Evolutionary conservation across 2,329 filamentous ascomycete species (phyloP).

Genomic region (Penicillium thymicola): DNA sequence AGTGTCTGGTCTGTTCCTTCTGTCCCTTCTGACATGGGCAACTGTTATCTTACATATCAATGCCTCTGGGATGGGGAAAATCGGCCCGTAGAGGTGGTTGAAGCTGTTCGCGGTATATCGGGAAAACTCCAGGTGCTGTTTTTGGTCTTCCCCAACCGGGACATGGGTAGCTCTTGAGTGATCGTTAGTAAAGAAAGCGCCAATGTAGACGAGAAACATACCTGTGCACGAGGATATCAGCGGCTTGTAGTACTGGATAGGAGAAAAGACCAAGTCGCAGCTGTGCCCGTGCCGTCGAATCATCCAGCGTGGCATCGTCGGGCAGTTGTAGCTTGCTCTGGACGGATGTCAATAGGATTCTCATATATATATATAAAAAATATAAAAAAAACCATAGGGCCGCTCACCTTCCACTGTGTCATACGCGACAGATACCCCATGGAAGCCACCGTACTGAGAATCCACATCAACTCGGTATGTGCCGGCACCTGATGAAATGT

Average conservation of each 20-base stretch:
- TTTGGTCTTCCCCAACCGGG: conserved; percentile 93
- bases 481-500: conserved; percentile 57
- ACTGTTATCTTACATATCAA: conserved; percentile 60
- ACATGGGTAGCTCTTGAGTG: conserved; percentile 78
- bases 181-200: conserved; percentile 14
- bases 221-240: conserved; percentile 86
- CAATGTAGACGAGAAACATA: conserved; percentile 31
- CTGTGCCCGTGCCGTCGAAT: conserved; percentile 54
- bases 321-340: conserved; percentile 71
- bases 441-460: conserved; percentile 84
- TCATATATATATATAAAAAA: too few relatives aligned
- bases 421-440: conserved; percentile 95
- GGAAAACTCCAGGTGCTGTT: conserved; percentile 90
- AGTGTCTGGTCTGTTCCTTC: not conserved
- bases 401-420: conserved; percentile 92
- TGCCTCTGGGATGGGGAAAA: conserved; percentile 66
- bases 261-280: conserved; percentile 90
- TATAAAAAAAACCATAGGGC: not conserved
- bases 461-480: conserved; percentile 95
- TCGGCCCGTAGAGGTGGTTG: conserved; percentile 66
- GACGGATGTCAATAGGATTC: conserved; percentile 8
- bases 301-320: conserved; percentile 58
- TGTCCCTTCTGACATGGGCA: not conserved
- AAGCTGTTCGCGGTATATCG: conserved; percentile 83
- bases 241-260: conserved; percentile 92